Conservation (phyloP, 2,329 filamentous ascomycete species). For the Curvularia spicifera region DNA sequence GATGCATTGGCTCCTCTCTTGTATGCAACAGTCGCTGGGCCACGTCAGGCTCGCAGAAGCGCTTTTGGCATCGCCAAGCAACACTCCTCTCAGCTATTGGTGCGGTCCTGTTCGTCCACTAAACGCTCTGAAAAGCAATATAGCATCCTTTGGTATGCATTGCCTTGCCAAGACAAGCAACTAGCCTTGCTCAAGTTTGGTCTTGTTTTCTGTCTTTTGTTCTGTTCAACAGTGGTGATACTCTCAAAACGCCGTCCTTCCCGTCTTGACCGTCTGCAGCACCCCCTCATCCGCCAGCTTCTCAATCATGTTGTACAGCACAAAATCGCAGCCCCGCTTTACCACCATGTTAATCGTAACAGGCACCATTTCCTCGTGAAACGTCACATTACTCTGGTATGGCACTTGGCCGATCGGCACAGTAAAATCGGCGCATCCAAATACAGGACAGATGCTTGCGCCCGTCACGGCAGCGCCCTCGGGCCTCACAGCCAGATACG, state of each 20-base stretch:
- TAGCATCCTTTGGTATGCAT: not conserved
- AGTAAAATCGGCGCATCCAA: slow-evolving; percentile 52
- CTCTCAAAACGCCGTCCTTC: slow-evolving; percentile 47
- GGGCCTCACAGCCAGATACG: slow-evolving; percentile 44
- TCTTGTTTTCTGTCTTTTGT: not conserved
- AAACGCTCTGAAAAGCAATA: slow-evolving; percentile 6
- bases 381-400: slow-evolving; percentile 51
- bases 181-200: not conserved
- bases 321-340: slow-evolving; percentile 53
- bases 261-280: slow-evolving; percentile 49
- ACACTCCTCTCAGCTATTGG: slow-evolving; percentile 10
- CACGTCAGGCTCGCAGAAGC: slow-evolving; percentile 34
- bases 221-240: not conserved
- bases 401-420: slow-evolving; percentile 54
- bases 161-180: not conserved
- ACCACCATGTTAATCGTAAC: slow-evolving; percentile 54
- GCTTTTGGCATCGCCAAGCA: slow-evolving; percentile 32
- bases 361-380: slow-evolving; percentile 51
- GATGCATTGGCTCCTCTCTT: slow-evolving; percentile 38
- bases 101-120: slow-evolving; percentile 2
- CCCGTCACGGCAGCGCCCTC: slow-evolving; percentile 40
- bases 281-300: slow-evolving; percentile 51
- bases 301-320: slow-evolving; percentile 53
- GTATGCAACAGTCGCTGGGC: slow-evolving; percentile 26
- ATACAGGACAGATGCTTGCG: slow-evolving; percentile 47